Conservation (phyloP, 2,329 filamentous ascomycete genomes). For the Helotiales sp. region DNA sequence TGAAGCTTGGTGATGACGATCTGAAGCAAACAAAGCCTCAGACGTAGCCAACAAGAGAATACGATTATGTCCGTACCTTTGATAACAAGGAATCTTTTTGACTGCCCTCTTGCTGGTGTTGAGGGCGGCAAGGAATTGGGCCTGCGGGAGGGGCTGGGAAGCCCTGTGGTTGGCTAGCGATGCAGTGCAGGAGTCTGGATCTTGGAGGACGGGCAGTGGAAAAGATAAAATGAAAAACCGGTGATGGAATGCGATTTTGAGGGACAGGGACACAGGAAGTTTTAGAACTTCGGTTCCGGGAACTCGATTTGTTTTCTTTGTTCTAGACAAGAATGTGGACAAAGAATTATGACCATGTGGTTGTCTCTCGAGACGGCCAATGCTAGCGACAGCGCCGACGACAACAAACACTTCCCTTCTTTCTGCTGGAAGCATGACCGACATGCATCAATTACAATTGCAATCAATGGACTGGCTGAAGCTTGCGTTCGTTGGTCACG, state of each 20-base stretch:
- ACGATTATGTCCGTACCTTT: background rate
- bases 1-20: background rate
- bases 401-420: background rate
- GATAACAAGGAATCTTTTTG: background rate
- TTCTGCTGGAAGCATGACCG: background rate
- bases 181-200: slow-evolving; percentile 2
- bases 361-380: background rate
- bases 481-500: background rate
- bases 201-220: background rate
- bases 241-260: background rate
- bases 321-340: background rate
- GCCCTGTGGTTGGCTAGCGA: slow-evolving; percentile 5
- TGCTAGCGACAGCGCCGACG: background rate
- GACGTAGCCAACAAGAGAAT: background rate
- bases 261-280: background rate
- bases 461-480: background rate
- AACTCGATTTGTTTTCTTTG: background rate
- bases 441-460: background rate
- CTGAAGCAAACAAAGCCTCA: background rate
- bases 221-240: background rate
- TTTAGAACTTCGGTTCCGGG: background rate
- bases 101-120: background rate
- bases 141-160: slow-evolving; percentile 5
- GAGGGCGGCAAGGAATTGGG: background rate
- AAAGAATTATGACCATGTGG: background rate